Evolutionary conservation across 2,329 filamentous ascomycete genomes (phyloP), one percentile per base, ranked within the genome.

Genomic region (Trichoderma lentiforme): DNA sequence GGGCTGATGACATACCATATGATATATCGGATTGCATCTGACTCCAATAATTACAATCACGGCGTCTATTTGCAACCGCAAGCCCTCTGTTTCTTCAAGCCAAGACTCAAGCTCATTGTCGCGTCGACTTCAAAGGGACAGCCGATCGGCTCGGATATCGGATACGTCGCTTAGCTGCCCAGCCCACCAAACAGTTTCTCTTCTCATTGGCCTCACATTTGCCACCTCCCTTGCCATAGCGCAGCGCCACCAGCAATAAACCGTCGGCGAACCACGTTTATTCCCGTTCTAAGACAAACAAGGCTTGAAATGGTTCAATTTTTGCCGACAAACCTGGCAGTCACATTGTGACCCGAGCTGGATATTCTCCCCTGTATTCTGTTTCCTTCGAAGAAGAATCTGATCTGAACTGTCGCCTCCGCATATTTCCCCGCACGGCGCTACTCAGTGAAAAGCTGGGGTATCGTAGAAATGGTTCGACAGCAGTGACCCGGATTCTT

Each of bases 61-160:
- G 11, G 21, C n/a, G 47, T 24, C 47, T 14, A 3, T 53, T 53
- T 53, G 47, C 47, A 1, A 14, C 21, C 47, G 21, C 5, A 53
- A 24, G 15, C 7, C 7, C 57, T 24, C 6, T 30, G 30, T 32
- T 12, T 43, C 39, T 26, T 21, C 15, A n/a, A 67, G 53, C 65
- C 56, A 51, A 32, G n/a, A 21, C n/a, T 14, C 21, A 34, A 28
- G 1, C 4, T 3, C 61, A 14, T 8, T 2, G 6, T 39, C 34
- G 11, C 8, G 26, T 43, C 62, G 26, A 9, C 28, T 62, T 18
- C 28, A 66, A 14, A 14, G 12, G 36, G 21, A 28, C 24, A 61
- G 47, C 70, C 60, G 71, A 71, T 78, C 77, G 77, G 77, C 74
- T 78, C 77, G 77, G 76, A 34, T 74, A 69, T 78, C 77, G 77